Percentiles rank a stretch among this genome's conserved stretches.
These are phyloP conservation scores for Macadamia tetraphylla DNA, from an alignment of 164 flowering plant species.

Conservation along the genomic window DNA sequence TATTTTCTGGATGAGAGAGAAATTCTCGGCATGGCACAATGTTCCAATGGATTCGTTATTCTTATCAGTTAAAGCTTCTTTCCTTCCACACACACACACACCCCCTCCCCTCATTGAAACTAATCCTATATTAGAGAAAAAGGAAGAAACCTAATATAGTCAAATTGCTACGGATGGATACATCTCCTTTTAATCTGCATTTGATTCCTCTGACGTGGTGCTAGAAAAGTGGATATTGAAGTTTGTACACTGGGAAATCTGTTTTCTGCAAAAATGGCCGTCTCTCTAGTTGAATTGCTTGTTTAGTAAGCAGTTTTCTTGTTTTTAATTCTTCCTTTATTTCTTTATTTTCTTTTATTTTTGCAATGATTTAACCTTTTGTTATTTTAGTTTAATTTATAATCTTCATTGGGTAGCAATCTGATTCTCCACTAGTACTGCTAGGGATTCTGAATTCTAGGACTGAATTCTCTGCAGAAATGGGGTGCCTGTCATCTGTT, in stretches of 20 bases:
- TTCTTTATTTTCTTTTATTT: background rate
- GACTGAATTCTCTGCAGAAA: background rate
- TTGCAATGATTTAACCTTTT: background rate
- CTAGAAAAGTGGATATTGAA: slow-evolving; percentile 5
- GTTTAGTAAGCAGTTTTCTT: slow-evolving; percentile 1
- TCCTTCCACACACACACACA: background rate
- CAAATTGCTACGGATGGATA: background rate
- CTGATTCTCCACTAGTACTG: background rate
- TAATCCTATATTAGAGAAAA: background rate
- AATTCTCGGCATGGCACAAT: background rate
- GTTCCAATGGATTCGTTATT: background rate
- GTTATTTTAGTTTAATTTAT: background rate
- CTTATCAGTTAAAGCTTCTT: background rate
- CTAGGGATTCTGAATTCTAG: background rate
- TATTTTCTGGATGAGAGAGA: background rate
- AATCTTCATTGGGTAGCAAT: too few relatives aligned
- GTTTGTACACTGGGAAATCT: background rate
- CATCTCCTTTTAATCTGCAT: slow-evolving; percentile 15
- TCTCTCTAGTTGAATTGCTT: background rate
- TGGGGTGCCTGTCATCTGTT: background rate
- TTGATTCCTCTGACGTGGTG: background rate
- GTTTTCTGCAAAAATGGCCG: background rate
- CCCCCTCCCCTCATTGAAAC: background rate
- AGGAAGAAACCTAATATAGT: background rate
- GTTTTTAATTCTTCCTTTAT: background rate